Evolutionary conservation across 2,329 filamentous ascomycete genomes (phyloP).

Genomic region (Sordariomycetes sp.): DNA sequence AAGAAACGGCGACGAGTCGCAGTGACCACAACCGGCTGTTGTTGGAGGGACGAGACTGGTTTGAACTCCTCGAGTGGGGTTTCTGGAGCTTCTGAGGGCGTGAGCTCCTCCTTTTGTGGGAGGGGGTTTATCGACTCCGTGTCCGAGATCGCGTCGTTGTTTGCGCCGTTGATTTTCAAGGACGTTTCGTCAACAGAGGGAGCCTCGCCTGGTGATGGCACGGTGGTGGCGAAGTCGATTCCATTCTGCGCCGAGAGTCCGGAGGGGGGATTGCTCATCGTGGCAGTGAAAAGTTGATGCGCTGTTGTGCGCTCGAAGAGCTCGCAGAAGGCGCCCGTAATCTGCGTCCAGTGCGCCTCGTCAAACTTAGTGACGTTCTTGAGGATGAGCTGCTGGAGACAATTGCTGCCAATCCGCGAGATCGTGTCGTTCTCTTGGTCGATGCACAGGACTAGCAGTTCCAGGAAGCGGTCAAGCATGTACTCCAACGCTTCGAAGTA

Average conservation of each 20-base stretch:
- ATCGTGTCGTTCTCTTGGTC: conserved; percentile 99
- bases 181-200: conserved; percentile 41
- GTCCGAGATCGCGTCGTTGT: conserved; percentile 25
- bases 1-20: conserved; percentile 91
- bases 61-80: conserved; percentile 73
- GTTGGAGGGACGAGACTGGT: conserved; percentile 65
- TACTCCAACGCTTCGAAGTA: conserved; percentile 95
- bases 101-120: conserved; percentile 22
- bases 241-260: conserved; percentile 45
- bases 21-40: conserved; percentile 86
- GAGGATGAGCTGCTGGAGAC: conserved; percentile 88
- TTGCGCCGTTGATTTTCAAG: conserved; percentile 50
- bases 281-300: conserved; percentile 88
- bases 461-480: conserved; percentile 96
- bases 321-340: conserved; percentile 92
- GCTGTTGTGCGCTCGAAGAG: conserved; percentile 92
- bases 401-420: conserved; percentile 95
- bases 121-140: conserved; percentile 20
- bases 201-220: conserved; percentile 22
- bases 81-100: background rate
- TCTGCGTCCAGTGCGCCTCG: conserved; percentile 81
- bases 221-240: conserved; percentile 32
- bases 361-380: conserved; percentile 94
- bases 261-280: conserved; percentile 44
- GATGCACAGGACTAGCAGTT: conserved; percentile 89